Evolutionary conservation across 148 eudicot species (phyloP).

Genomic region (Rhododendron griersonianum): DNA sequence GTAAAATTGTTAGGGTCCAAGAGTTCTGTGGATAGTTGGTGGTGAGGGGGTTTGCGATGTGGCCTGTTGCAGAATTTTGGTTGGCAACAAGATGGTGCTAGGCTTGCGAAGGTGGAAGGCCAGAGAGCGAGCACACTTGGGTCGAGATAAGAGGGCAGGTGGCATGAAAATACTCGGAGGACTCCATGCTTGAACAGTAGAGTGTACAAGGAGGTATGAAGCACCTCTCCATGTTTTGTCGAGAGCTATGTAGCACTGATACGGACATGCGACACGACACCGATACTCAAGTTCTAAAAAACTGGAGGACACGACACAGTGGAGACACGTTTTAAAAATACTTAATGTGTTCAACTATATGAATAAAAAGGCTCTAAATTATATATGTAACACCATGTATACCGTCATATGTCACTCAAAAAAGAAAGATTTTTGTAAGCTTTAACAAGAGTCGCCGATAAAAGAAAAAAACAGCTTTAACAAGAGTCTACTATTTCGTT

Average conservation of each 20-base stretch:
- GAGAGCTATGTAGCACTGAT: neutral
- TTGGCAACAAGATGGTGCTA: neutral
- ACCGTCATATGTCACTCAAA: neutral
- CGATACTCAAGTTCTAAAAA: neutral
- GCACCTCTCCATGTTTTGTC: neutral
- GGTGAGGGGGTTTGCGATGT: neutral
- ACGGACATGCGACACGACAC: neutral
- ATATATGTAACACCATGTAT: no score
- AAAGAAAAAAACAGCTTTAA: neutral
- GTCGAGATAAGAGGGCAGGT: neutral
- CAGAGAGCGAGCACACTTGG: neutral
- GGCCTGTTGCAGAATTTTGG: neutral
- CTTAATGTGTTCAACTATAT: neutral
- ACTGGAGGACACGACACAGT: neutral
- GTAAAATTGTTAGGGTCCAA: neutral
- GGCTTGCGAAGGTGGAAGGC: neutral
- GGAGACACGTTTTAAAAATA: neutral
- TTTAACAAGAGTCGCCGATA: neutral
- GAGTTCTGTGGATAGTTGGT: neutral
- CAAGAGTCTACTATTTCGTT: neutral
- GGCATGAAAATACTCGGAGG: neutral
- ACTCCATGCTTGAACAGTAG: neutral
- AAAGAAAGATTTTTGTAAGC: neutral
- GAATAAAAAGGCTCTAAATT: neutral
- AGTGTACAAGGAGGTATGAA: neutral